Evolutionary conservation across 495 filamentous ascomycete species (phyloP).

Genomic region (Ascodesmis nigricans): DNA sequence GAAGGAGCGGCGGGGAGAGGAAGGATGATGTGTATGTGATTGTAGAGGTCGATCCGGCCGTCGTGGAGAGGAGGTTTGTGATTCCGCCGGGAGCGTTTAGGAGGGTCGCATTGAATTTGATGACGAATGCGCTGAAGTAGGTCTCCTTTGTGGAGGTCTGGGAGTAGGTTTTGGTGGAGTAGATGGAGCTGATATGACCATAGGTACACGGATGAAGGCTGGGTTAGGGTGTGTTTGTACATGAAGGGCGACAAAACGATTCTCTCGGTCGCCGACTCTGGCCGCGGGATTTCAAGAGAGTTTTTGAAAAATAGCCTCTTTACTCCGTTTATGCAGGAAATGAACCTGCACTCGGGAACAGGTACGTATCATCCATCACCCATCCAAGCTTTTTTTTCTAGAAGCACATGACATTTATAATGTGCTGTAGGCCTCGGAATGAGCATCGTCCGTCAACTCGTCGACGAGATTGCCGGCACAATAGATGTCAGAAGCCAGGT

Average conservation of each 20-base stretch:
- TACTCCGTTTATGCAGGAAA: conserved; percentile 45
- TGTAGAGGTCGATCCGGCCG: conserved; percentile 33
- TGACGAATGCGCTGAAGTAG: conserved; percentile 64
- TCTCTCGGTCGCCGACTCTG: conserved; percentile 35
- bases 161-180: no score
- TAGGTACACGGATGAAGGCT: conserved; percentile 38
- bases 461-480: conserved; percentile 33
- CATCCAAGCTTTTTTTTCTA: no score
- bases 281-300: conserved; percentile 41
- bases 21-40: conserved; percentile 29
- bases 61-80: conserved; percentile 32
- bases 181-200: no score
- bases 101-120: conserved; percentile 53
- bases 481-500: conserved; percentile 34
- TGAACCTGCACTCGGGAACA: conserved; percentile 35
- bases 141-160: no score
- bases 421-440: no score
- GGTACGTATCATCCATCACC: no score
- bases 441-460: conserved; percentile 41
- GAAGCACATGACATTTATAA: no score
- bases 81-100: conserved; percentile 48
- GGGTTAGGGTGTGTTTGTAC: conserved; percentile 24
- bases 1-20: not conserved
- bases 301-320: conserved; percentile 40
- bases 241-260: conserved; percentile 11